Evolutionary conservation across 331 rosid genomes (phyloP).

Genomic region (Quercus tomentella): DNA sequence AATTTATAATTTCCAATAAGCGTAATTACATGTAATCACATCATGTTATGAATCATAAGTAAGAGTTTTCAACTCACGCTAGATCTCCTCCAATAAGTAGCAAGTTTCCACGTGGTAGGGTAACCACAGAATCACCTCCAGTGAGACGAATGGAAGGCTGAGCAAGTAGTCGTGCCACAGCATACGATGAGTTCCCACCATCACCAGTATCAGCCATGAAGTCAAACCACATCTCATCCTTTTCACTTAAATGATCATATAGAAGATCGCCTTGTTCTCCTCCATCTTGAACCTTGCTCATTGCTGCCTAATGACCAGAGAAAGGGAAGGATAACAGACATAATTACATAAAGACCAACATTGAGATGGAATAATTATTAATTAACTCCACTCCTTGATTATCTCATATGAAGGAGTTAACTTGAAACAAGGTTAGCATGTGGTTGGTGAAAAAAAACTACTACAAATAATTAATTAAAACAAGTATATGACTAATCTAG

Average conservation of each 20-base stretch:
- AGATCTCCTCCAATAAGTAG: conserved; percentile 98
- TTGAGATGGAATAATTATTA: conserved; percentile 1
- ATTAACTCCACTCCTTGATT: neutral
- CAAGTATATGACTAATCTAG: too few species aligned
- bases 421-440: neutral
- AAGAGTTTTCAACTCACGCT: conserved; percentile 64
- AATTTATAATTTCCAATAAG: conserved; percentile 12
- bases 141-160: conserved; percentile 60
- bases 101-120: conserved; percentile 78
- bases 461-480: too few species aligned
- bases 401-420: conserved; percentile 8
- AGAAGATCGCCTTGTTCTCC: conserved; percentile 57
- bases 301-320: conserved; percentile 79
- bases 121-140: conserved; percentile 46
- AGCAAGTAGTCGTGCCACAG: conserved; percentile 87
- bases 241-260: conserved; percentile 69
- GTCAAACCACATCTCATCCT: conserved; percentile 92
- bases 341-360: conserved; percentile 1
- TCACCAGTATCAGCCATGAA: conserved; percentile 99
- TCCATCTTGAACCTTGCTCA: conserved; percentile 69
- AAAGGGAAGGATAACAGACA: conserved; percentile 5
- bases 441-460: neutral
- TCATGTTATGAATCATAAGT: conserved; percentile 6
- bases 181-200: conserved; percentile 96
- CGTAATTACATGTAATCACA: neutral